phyloP scores from a whole-genome alignment of 2,329 filamentous ascomycete species.

The Aspergillus sp. region DNA sequence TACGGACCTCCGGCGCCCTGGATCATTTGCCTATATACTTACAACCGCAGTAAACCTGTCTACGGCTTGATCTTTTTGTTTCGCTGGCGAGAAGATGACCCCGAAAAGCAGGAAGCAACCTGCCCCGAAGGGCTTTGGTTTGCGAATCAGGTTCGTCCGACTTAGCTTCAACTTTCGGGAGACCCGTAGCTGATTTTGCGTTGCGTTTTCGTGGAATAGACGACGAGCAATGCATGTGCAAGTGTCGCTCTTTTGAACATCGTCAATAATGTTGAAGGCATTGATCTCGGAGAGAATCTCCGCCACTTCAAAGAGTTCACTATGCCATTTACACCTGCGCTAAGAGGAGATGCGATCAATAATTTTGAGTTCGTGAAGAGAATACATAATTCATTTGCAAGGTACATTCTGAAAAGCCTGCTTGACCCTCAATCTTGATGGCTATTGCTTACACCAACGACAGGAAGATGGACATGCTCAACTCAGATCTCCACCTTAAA shows the following conservation, averaged over 20 bases:
- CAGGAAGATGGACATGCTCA: slow-evolving; percentile 75
- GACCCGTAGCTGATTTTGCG: slow-evolving; percentile 10
- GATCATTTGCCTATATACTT: slow-evolving; percentile 1
- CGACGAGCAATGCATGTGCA: slow-evolving; percentile 82
- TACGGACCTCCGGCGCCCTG: slow-evolving; percentile 43
- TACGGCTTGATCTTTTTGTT: slow-evolving; percentile 91
- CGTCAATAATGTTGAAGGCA: slow-evolving; percentile 75
- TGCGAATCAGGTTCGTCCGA: slow-evolving; percentile 74
- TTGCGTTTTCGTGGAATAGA: slow-evolving; percentile 54
- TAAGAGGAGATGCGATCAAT: slow-evolving; percentile 76
- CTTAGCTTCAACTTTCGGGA: background rate
- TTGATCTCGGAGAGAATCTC: slow-evolving; percentile 73
- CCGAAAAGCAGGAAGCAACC: slow-evolving; percentile 54
- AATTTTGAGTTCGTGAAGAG: slow-evolving; percentile 76
- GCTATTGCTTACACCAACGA: slow-evolving; percentile 9
- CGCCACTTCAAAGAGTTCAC: slow-evolving; percentile 75
- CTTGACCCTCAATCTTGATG: background rate
- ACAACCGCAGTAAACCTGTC: slow-evolving; percentile 64
- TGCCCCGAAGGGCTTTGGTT: slow-evolving; percentile 81
- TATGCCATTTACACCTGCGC: slow-evolving; percentile 66
- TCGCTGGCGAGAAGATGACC: slow-evolving; percentile 67
- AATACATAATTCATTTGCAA: slow-evolving; percentile 86
- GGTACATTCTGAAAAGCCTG: slow-evolving; percentile 48
- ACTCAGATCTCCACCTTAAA: slow-evolving; percentile 68
- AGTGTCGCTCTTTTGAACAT: slow-evolving; percentile 94